Evolutionary conservation across 2,329 filamentous ascomycete genomes (phyloP).

Genomic region (Berkeleyomyces rouxiae): DNA sequence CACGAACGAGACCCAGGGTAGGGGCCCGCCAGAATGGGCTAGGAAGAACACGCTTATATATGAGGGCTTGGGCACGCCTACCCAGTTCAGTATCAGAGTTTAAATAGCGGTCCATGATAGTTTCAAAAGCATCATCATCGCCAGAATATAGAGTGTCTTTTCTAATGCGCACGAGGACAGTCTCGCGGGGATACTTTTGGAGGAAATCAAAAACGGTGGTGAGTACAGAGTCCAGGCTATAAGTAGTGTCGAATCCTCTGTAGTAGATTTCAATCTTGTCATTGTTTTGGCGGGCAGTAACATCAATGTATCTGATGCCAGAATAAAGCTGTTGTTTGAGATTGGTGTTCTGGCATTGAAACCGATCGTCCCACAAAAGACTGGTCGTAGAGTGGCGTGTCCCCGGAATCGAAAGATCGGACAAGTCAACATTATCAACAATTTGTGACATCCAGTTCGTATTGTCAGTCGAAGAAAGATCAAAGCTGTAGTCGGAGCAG

Average conservation of each 20-base stretch:
- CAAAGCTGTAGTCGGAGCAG: no score
- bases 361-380: rapidly evolving
- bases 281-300: neutral
- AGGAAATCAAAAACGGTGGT: neutral
- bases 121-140: neutral
- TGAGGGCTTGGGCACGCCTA: neutral
- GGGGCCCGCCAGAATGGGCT: no score
- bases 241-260: neutral
- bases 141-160: neutral
- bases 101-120: neutral
- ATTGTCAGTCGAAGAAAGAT: no score
- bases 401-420: neutral
- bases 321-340: neutral
- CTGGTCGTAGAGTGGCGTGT: neutral
- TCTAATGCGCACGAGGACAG: neutral
- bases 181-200: neutral
- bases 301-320: neutral
- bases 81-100: neutral
- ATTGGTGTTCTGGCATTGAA: neutral
- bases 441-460: neutral
- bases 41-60: no score
- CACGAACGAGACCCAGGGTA: no score
- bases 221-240: neutral
- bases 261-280: neutral
- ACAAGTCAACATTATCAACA: neutral